phyloP scores from a whole-genome alignment of 208 protist species.

The Crithidia brevicula region DNA sequence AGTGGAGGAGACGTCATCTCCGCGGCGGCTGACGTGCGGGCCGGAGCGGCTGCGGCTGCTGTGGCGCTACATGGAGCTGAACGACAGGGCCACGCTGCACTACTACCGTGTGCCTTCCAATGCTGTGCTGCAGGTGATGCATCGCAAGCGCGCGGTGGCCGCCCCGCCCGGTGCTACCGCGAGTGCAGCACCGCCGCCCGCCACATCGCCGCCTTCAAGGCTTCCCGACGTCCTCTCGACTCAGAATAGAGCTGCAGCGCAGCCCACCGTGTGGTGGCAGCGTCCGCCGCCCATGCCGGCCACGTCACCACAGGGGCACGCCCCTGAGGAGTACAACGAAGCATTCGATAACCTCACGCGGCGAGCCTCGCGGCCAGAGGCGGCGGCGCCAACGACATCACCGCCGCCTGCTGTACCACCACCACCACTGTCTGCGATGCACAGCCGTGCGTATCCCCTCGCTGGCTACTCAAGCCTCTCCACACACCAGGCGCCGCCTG shows the following conservation, averaged over 20 bases:
- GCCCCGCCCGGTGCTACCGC: slow-evolving; percentile 4
- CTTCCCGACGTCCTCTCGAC: too few species aligned
- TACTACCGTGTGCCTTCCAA: slow-evolving; percentile 88
- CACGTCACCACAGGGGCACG: not conserved
- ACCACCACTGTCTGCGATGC: too few species aligned
- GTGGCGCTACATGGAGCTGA: slow-evolving; percentile 89
- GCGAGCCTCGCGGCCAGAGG: not conserved
- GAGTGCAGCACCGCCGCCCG: not conserved
- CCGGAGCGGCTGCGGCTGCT: slow-evolving; percentile 73
- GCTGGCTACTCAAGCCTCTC: too few species aligned
- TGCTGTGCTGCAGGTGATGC: slow-evolving; percentile 55
- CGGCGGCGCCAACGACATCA: not conserved
- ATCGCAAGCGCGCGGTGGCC: slow-evolving; percentile 20
- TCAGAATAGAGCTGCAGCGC: not conserved
- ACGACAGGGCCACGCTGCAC: slow-evolving; percentile 78
- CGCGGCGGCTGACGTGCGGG: slow-evolving; percentile 27
- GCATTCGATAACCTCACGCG: not conserved
- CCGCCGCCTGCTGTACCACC: slow-evolving; percentile 5
- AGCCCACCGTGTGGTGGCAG: slow-evolving; percentile 28
- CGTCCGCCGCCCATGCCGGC: not conserved
- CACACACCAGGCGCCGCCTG: not conserved
- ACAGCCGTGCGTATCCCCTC: too few species aligned
- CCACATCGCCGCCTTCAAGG: not conserved
- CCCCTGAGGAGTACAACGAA: slow-evolving; percentile 13
- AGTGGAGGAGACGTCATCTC: not conserved